Base-by-base conservation (phyloP, 2,329 filamentous ascomycete species). In the Neoarthrinium moseri region DNA sequence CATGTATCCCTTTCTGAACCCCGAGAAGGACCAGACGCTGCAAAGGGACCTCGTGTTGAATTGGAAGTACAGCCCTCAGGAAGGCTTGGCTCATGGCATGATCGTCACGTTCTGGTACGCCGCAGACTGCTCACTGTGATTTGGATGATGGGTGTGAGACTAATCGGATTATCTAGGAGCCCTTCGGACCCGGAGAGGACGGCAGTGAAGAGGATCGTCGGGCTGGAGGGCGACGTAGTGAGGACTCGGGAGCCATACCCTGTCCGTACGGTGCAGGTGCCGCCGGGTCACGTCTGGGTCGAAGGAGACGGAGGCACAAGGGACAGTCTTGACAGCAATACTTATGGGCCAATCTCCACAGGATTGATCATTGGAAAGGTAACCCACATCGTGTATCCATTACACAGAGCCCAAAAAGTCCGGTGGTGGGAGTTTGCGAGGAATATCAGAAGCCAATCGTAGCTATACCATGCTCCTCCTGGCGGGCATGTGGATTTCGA, bases 231-330 rank as follows among this genome's bases (percentile, higher is more conserved):
- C 8, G 92, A 97, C 61, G 72, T 81, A 1, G 81, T 97, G 23
- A 75, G 72, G 45, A 87, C 87, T 32, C 75, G 80, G 47, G 65
- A 72, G 43, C 83, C 83, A 15, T 86, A 83, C 60, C 75, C 80
- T 7, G 64, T 74, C 13, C 56, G 70, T 1, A 74, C 66, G 7
- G 71, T 87, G 36, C 76, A 78, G 51, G 80, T 99, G 18, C 92
- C 91, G 5, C 77, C 77, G 51, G 90, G 90, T 15, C 91, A 97
- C 70, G 77, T 97, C 22, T 99, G 94, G 94, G 83, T 99, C 1
- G 92, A 97, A 64, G 94, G 94, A 2, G 94, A 99, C 62, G 90
- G 87, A 11, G 79, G 80, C 57, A 79, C 81, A 56, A 76, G 79
- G 41, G 80, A 80, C 57, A 89, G 82, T 45, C 65, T 84, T 49